These are phyloP conservation scores for Talaromyces amestolkiae DNA, from an alignment of 2,329 filamentous ascomycete genomes.

Conservation along the genomic window DNA sequence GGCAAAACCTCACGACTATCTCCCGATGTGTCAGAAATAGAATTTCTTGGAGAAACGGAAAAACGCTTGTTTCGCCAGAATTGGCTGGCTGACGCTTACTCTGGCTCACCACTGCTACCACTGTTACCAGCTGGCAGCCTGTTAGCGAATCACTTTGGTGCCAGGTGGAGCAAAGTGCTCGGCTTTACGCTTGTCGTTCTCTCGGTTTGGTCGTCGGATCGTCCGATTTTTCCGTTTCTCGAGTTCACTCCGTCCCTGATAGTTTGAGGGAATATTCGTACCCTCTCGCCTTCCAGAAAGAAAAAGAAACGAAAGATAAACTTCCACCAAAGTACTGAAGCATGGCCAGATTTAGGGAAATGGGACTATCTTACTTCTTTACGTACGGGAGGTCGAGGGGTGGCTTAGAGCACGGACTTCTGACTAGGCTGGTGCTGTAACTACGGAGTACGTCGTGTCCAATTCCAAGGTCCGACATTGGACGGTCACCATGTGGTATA, in stretches of 20 bases:
- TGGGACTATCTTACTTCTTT: neutral
- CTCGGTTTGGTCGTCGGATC: neutral
- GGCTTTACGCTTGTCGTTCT: neutral
- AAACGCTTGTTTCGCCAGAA: neutral
- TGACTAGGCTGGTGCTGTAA: neutral
- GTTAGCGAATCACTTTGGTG: neutral
- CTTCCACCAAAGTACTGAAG: neutral
- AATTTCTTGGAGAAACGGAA: neutral
- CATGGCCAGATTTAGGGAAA: neutral
- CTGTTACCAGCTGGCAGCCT: neutral
- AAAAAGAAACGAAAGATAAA: constrained; percentile 12
- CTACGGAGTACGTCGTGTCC: neutral
- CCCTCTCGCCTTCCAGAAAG: neutral
- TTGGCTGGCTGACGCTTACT: neutral
- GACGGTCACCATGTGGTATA: neutral
- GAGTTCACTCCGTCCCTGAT: neutral
- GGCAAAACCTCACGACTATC: neutral
- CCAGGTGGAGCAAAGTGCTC: neutral
- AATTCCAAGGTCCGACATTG: neutral
- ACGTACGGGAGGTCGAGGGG: neutral
- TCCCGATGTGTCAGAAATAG: neutral
- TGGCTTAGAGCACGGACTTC: constrained; percentile 9
- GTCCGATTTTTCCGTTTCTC: neutral
- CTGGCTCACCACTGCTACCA: neutral
- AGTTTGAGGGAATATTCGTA: neutral